phyloP scores from a whole-genome alignment of 257 asterid species.

The Primulina eburnea region DNA sequence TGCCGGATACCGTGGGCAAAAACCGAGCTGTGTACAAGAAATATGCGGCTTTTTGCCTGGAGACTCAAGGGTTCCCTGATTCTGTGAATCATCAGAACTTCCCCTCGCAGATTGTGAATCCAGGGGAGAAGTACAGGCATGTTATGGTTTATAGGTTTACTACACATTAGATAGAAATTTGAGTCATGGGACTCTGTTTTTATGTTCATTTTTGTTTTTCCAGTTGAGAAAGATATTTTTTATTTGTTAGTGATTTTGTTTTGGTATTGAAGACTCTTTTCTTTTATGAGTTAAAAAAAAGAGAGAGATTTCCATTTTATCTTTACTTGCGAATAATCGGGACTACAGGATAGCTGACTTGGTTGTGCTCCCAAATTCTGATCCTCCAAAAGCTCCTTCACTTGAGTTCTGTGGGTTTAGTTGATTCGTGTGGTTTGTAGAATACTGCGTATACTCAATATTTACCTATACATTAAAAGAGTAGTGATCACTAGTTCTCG shows the following conservation, averaged over 20 bases:
- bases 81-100: constrained; percentile 72
- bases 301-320: not conserved
- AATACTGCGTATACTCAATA: too few species aligned
- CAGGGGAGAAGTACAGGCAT: constrained; percentile 54
- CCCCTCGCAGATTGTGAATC: constrained; percentile 73
- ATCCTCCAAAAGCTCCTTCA: too few species aligned
- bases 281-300: not conserved
- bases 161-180: constrained; percentile 23
- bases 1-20: constrained; percentile 49
- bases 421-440: too few species aligned
- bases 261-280: not conserved
- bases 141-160: constrained; percentile 77
- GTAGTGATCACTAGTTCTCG: too few species aligned
- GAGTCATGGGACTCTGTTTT: not conserved
- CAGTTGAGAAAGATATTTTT: not conserved
- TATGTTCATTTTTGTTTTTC: not conserved
- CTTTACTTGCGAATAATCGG: not conserved
- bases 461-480: too few species aligned
- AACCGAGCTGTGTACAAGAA: constrained; percentile 46
- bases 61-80: constrained; percentile 88
- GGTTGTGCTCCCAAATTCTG: too few species aligned
- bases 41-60: constrained; percentile 63
- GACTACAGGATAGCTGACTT: too few species aligned
- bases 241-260: not conserved
- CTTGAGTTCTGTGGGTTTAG: too few species aligned